Percentiles rank a stretch among this genome's conserved stretches.
phyloP scores from a whole-genome alignment of 331 rosid species.

The Ulmus americana region DNA sequence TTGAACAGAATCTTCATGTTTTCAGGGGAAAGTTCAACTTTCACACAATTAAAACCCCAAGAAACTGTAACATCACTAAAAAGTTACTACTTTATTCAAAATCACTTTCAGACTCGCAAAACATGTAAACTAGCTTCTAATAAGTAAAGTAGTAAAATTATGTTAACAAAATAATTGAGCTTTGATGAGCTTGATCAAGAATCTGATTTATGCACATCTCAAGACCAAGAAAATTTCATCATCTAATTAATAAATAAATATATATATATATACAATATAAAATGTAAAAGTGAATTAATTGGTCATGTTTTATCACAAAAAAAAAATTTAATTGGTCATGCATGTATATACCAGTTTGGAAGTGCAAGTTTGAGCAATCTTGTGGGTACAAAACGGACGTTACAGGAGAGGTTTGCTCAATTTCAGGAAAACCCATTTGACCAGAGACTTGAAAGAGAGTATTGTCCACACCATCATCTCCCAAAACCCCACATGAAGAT shows the following conservation, averaged over 20 bases:
- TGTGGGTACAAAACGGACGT: conserved; percentile 44
- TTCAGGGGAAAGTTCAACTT: conserved; percentile 46
- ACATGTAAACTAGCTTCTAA: neutral
- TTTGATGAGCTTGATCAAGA: too few species aligned
- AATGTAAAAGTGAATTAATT: neutral
- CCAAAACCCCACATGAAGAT: conserved; percentile 23
- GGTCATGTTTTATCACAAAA: too few species aligned
- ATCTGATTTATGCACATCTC: too few species aligned
- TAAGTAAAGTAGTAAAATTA: too few species aligned
- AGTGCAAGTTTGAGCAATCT: conserved; percentile 37
- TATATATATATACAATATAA: neutral
- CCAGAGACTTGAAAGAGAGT: conserved; percentile 34
- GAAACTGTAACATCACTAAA: conserved; percentile 52
- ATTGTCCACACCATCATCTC: conserved; percentile 17
- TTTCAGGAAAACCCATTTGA: conserved; percentile 50
- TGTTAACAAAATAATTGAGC: too few species aligned
- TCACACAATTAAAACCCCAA: conserved; percentile 29
- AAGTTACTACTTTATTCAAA: conserved; percentile 32
- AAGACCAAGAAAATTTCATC: neutral
- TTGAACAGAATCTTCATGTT: conserved; percentile 39
- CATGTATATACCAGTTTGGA: conserved; percentile 51
- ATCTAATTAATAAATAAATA: neutral
- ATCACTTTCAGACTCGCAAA: conserved; percentile 3
- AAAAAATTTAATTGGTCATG: conserved; percentile 31
- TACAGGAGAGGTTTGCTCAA: conserved; percentile 38